These are phyloP conservation scores for Neocatenulostroma microsporum DNA, from an alignment of 2,329 filamentous ascomycete species.

Conservation along the genomic window DNA sequence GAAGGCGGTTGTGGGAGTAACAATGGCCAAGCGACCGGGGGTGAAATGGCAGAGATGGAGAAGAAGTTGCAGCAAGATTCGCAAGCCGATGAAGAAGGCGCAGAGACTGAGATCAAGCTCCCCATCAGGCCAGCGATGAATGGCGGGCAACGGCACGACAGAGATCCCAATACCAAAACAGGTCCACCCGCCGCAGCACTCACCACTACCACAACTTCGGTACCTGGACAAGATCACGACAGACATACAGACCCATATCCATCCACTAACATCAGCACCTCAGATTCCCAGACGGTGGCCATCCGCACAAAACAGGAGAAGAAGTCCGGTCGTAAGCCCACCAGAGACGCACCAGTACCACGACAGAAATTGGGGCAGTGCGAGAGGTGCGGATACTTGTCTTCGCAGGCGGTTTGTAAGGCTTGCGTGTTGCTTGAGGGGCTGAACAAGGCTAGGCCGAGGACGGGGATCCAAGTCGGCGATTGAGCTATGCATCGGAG, in stretches of 20 bases:
- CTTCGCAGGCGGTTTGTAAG: conserved; percentile 88
- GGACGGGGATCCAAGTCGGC: conserved; percentile 31
- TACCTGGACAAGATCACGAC: conserved; percentile 10
- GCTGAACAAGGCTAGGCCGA: conserved; percentile 64
- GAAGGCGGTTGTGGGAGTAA: conserved; percentile 67
- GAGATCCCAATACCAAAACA: neutral
- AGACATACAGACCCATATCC: conserved; percentile 1
- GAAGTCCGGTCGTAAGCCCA: conserved; percentile 11
- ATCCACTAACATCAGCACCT: neutral
- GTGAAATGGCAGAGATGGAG: conserved; percentile 79
- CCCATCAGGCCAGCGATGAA: conserved; percentile 12
- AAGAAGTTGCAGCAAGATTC: conserved; percentile 59
- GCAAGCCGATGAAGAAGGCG: conserved; percentile 41
- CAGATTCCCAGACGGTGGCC: conserved; percentile 13
- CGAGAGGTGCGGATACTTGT: conserved; percentile 85
- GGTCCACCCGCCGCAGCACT: conserved; percentile 1
- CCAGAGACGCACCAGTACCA: conserved; percentile 23
- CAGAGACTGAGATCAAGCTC: conserved; percentile 58
- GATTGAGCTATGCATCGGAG: no score
- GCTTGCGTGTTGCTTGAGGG: conserved; percentile 85
- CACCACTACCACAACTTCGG: conserved; percentile 1
- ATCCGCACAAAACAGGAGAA: conserved; percentile 30
- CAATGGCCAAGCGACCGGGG: conserved; percentile 58
- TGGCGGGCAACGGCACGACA: conserved; percentile 5
- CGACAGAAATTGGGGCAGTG: conserved; percentile 75